Evolutionary conservation across 306 rosid species (phyloP), one percentile per base, ranked within the genome.

Genomic region (Glycine latifolia): DNA sequence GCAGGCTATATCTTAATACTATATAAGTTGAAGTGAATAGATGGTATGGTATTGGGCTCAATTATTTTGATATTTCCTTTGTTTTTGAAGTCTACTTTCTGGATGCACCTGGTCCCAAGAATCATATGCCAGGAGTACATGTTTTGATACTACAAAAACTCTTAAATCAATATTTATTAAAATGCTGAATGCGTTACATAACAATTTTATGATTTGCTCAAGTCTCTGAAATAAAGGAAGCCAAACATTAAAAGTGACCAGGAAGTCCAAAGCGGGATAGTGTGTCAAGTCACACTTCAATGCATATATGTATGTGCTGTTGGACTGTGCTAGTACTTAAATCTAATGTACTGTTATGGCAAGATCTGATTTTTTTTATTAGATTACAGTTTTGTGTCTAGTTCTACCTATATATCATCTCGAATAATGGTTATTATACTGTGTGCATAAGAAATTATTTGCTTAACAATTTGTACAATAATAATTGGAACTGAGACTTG

Each of bases 21-120:
- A 35, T 47, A 69, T 8, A 20, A 68, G 74, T 71, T 71, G 72
- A 31, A 71, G n/a, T 33, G 62, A 62, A 68, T 68, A 68, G 71
- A 75, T 56, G n/a, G 15, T 61, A 65, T 49, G 20, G 37, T 71
- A 47, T 60, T 20, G 16, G 31, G 63, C 47, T 47, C 15, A 68
- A 31, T 49, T 6, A 43, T 79, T 9, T 50, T 67, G 26, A 52
- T 41, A 41, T 53, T 43, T 71, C 49, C 26, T 43, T 43, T 71
- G 53, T n/a, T 43, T 53, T 52, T 63, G 10, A 55, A 63, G 43
- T 53, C 7, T 48, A 63, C 8, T 65, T 73, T 62, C 39, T 63
- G 9, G 33, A 26, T 75, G 63, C 17, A 11, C 49, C 17, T 47
- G 20, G 48, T 56, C 35, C 58, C 33, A 26, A 68, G 48, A 82